Conservation (phyloP, 2,329 filamentous ascomycete genomes). For the Fusarium citri region DNA sequence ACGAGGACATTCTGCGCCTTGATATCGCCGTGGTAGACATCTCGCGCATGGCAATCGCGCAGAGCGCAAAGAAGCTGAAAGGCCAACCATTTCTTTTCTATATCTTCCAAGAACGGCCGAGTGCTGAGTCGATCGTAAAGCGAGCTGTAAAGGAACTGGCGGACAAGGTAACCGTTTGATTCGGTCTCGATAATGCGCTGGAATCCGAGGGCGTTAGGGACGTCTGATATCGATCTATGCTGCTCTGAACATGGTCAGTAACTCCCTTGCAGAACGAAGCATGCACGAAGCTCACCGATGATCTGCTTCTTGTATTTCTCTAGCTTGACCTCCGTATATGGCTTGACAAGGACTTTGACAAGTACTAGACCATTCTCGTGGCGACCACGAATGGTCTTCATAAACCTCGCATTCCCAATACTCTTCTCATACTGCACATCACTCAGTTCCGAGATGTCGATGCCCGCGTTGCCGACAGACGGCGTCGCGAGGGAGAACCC, state of each 20-base stretch:
- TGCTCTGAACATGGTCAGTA: slow-evolving; percentile 69
- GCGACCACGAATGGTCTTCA: slow-evolving; percentile 94
- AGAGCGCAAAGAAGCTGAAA: slow-evolving; percentile 95
- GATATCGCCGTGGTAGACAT: slow-evolving; percentile 97
- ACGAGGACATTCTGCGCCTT: slow-evolving; percentile 98
- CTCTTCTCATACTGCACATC: slow-evolving; percentile 94
- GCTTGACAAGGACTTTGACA: slow-evolving; percentile 95
- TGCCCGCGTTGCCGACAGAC: slow-evolving; percentile 89
- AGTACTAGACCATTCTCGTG: slow-evolving; percentile 92
- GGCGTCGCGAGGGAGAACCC: slow-evolving; percentile 94
- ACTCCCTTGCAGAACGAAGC: no score
- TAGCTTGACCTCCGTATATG: slow-evolving; percentile 83
- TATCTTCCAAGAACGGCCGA: slow-evolving; percentile 93
- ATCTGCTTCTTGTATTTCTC: slow-evolving; percentile 82
- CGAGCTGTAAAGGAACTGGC: slow-evolving; percentile 96
- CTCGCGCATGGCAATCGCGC: slow-evolving; percentile 88
- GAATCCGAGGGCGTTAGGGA: slow-evolving; percentile 92
- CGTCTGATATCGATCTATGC: slow-evolving; percentile 79
- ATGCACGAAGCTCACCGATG: slow-evolving; percentile 65
- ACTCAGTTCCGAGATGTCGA: slow-evolving; percentile 91
- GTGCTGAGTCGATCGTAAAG: slow-evolving; percentile 98
- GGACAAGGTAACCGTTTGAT: slow-evolving; percentile 90
- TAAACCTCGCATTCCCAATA: slow-evolving; percentile 90
- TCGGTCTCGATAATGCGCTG: slow-evolving; percentile 92
- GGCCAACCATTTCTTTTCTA: slow-evolving; percentile 98